Base-by-base conservation (phyloP, 345 rosid species). In the Melaleuca alternifolia region DNA sequence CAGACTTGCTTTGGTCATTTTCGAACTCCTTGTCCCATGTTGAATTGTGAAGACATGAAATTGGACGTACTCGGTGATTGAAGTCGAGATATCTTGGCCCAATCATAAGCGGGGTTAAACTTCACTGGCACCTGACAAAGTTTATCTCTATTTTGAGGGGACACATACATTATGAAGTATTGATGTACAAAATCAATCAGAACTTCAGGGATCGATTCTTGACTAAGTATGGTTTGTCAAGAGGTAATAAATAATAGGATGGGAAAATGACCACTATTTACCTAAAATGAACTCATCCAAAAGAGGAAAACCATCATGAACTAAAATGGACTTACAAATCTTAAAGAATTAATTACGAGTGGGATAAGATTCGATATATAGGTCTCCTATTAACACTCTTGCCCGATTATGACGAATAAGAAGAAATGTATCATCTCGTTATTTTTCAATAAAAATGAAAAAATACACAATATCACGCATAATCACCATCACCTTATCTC, bases 331-430 rank as follows among this genome's bases (percentile, higher is more conserved):
- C 11, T 5, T 26, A 9, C 20, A 15, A 15, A 51, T 51, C 14
- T 51, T 1, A 6, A 14, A 0, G 8, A 28, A 30, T 30, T 62
- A 9, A 62, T 30, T 28, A 30, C 14, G 76, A 62, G 75, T 28
- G 10, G 6, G 44, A 62, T 62, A 5, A 30, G 15, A 28, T 62
- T 28, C n/a, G 21, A 7, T 15, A 15, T 1, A 62, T 28, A n/a
- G 30, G 3, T 62, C 14, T 15, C 2, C 44, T 28, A 15, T 5
- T 11, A 62, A 61, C 24, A 61, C 21, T 20, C 54, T 15, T 0
- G 0, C 10, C 16, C 18, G 18, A 51, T 13, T 51, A 51, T 6
- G 4, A 28, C 10, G 0, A 4, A 62, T 62, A 3, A 62, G 75
- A 62, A 62, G 41, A 28, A 62, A 62, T 6, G 75, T 15, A 16